Base-by-base conservation (phyloP, 306 rosid species). In the Rubus idaeus region DNA sequence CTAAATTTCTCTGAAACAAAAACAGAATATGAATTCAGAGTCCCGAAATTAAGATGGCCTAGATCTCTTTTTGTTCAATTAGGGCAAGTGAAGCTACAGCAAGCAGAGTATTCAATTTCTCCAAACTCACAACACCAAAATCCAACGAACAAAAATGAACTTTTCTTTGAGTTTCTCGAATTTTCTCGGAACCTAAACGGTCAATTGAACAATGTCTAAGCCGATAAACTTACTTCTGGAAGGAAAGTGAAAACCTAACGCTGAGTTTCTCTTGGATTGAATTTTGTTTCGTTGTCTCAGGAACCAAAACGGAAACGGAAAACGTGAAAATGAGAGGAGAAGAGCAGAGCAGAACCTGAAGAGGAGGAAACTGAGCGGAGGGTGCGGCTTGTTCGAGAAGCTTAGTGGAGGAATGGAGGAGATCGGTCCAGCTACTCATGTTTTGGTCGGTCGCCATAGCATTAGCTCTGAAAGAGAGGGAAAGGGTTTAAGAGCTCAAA, bases 311-410 rank as follows among this genome's bases (percentile, higher is more conserved):
- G 67, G 53, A 41, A 79, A 78, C 49, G 74, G 82, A 71, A 77
- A 45, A 18, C 53, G 51, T 3, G 57, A 58, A 37, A 35, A 44
- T 42, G 14, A 39, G 21, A 20, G 52, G 64, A 39, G 21, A 20
- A 47, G 64, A 16, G n/a, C 68, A 57, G 5, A 44, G 21, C 23
- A 10, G 49, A 86, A 92, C 99, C 98, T 95, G 97, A 56, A 95
- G 97, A 11, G 97, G 96, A 78, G 99, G 98, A 78, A 95, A 95
- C 88, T 95, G 97, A 77, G 97, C 97, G 35, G 99, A 90, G 47
- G 97, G 97, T 70, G 91, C 97, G 13, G 97, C 97, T 91, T 95
- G 99, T 70, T 95, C 96, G 61, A 95, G 99, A 84, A 95, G 99
- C 96, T 95, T 90, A 0, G 97, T 84, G 52, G 99, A 95, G 50